Evolutionary conservation across 768 basidiomycete species (phyloP).

Genomic region (Candolleomyces aberdarensis): DNA sequence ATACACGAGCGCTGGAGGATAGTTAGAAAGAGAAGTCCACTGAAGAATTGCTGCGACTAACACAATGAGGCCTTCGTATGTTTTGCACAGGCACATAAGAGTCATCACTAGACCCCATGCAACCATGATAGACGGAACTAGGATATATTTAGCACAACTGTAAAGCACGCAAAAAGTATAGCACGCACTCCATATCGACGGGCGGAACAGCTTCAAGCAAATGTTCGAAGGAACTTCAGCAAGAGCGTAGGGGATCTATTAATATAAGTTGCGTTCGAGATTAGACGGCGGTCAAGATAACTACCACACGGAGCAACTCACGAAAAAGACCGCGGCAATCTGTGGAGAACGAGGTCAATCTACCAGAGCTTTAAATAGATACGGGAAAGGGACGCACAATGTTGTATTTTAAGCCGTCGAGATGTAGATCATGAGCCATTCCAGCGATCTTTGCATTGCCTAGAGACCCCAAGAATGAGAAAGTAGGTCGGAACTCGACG

Average conservation of each 20-base stretch:
- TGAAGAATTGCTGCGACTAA: slow-evolving; percentile 6
- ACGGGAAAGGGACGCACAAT: slow-evolving; percentile 16
- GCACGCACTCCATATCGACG: slow-evolving; percentile 26
- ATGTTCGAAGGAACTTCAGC: slow-evolving; percentile 32
- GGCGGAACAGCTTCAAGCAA: slow-evolving; percentile 25
- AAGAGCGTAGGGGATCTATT: slow-evolving; percentile 26
- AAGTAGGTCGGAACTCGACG: neutral
- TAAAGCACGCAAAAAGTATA: neutral
- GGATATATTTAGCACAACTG: neutral
- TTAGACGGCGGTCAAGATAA: neutral
- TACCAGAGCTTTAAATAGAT: neutral
- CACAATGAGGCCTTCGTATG: slow-evolving; percentile 24
- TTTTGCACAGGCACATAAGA: slow-evolving; percentile 27
- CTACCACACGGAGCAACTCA: slow-evolving; percentile 6
- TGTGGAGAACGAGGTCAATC: slow-evolving; percentile 6
- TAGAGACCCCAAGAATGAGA: neutral
- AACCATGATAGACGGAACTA: slow-evolving; percentile 27
- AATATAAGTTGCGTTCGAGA: neutral
- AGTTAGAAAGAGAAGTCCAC: neutral
- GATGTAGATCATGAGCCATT: slow-evolving; percentile 25
- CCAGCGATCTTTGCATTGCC: slow-evolving; percentile 32
- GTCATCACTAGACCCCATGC: slow-evolving; percentile 31
- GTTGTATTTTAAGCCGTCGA: slow-evolving; percentile 31
- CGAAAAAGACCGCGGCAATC: slow-evolving; percentile 31
- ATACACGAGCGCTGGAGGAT: slow-evolving; percentile 30